phyloP scores from a whole-genome alignment of 192 early-diverging fungal species.

The Linnemannia zychae region DNA sequence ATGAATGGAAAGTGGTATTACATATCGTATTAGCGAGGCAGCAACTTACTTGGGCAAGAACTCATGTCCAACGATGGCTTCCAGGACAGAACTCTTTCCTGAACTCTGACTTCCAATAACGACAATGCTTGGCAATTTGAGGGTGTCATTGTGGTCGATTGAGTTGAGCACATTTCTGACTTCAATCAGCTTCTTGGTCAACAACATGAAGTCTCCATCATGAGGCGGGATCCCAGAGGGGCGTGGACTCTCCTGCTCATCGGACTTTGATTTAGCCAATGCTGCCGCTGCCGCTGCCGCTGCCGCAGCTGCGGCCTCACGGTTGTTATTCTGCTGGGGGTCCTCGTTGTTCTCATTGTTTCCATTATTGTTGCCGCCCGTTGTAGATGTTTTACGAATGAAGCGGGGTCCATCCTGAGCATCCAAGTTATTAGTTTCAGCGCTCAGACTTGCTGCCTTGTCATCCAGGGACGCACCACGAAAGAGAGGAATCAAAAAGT shows the following conservation, averaged over 20 bases:
- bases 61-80: conserved; percentile 88
- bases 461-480: conserved; percentile 57
- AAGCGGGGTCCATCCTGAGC: conserved; percentile 50
- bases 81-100: conserved; percentile 89
- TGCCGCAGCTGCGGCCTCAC: conserved; percentile 49
- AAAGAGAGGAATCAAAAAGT: conserved; percentile 54
- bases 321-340: conserved; percentile 29
- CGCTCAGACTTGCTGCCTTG: conserved; percentile 26
- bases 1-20: too few relatives aligned
- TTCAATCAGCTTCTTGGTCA: conserved; percentile 96
- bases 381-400: conserved; percentile 36
- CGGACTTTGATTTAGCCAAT: conserved; percentile 38
- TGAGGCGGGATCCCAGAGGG: conserved; percentile 65
- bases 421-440: conserved; percentile 2
- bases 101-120: conserved; percentile 90
- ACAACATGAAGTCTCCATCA: conserved; percentile 85
- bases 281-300: conserved; percentile 62
- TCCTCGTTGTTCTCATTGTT: conserved; percentile 40
- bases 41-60: conserved; percentile 84
- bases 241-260: conserved; percentile 63
- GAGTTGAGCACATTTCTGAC: conserved; percentile 94
- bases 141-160: conserved; percentile 80
- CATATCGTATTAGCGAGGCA: background rate
- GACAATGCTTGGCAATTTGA: conserved; percentile 91
- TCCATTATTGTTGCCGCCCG: conserved; percentile 19